A percentile compares a stretch with the other conserved stretches of the same genome.
phyloP scores from a whole-genome alignment of 2,329 filamentous ascomycete species.

The Exophiala oligosperma region DNA sequence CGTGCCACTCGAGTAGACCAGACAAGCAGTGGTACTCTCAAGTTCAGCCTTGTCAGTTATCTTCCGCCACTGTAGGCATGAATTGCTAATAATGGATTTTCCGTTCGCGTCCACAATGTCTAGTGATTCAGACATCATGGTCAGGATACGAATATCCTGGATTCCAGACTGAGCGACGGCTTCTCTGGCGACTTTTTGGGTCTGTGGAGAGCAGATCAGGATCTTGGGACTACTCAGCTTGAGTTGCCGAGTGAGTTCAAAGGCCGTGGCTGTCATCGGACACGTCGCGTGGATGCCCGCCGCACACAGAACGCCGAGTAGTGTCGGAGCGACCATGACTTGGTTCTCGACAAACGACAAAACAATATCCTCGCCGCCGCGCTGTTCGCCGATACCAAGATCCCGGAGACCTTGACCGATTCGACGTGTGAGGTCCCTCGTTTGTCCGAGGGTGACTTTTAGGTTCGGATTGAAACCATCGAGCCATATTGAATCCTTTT shows the following conservation, averaged over 20 bases:
- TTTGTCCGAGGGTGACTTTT: conserved; percentile 53
- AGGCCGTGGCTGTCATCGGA: conserved; percentile 49
- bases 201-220: conserved; percentile 51
- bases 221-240: conserved; percentile 43
- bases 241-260: conserved; percentile 53
- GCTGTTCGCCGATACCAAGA: conserved; percentile 53
- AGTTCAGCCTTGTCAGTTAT: conserved; percentile 53
- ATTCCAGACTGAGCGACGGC: conserved; percentile 53
- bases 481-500: conserved; percentile 56
- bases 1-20: conserved; percentile 78
- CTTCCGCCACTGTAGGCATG: conserved; percentile 52
- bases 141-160: conserved; percentile 48
- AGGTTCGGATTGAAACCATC: conserved; percentile 57
- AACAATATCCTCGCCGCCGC: conserved; percentile 54
- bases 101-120: conserved; percentile 26
- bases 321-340: conserved; percentile 53
- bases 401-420: conserved; percentile 57
- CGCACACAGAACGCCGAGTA: conserved; percentile 58
- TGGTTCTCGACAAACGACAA: conserved; percentile 60
- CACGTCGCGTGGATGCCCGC: conserved; percentile 60
- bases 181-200: conserved; percentile 48
- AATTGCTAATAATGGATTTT: conserved; percentile 36
- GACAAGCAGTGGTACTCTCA: conserved; percentile 54
- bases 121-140: conserved; percentile 43
- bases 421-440: conserved; percentile 51